These are phyloP conservation scores for Verticillium zaregamsianum DNA, from an alignment of 2,329 filamentous ascomycete genomes.

Conservation along the genomic window DNA sequence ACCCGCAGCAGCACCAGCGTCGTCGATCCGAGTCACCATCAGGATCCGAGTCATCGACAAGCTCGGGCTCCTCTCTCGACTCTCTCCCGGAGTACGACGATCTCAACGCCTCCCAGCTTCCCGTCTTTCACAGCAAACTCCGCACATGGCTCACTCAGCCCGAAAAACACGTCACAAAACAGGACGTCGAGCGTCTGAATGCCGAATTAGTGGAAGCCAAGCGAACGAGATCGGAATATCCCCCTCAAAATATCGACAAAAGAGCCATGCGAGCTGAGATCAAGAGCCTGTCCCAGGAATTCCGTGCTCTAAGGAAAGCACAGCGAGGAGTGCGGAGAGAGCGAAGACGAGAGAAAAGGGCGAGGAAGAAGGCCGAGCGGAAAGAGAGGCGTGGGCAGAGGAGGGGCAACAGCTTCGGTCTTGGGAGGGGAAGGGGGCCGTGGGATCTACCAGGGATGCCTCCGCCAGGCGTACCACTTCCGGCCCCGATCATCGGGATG, in stretches of 20 bases:
- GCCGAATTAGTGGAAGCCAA: conserved; percentile 29
- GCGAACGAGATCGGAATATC: neutral
- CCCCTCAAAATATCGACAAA: conserved; percentile 21
- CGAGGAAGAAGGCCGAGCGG: conserved; percentile 24
- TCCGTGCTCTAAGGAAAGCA: conserved; percentile 30
- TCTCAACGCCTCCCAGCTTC: conserved; percentile 43
- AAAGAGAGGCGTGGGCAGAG: conserved; percentile 24
- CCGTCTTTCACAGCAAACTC: conserved; percentile 39
- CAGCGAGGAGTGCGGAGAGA: conserved; percentile 25
- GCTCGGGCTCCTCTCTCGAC: conserved; percentile 32
- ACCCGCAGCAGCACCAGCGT: conserved; percentile 3
- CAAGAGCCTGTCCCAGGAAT: conserved; percentile 37
- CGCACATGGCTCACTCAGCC: conserved; percentile 45
- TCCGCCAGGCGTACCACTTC: neutral
- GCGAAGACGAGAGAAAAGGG: conserved; percentile 23
- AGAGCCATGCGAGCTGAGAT: conserved; percentile 37
- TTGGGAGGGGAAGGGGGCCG: neutral
- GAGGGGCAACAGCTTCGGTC: conserved; percentile 21
- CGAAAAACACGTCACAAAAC: conserved; percentile 42
- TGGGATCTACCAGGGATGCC: conserved; percentile 6
- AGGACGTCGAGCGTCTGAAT: conserved; percentile 35
- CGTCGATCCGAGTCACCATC: conserved; percentile 27
- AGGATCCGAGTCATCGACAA: conserved; percentile 25
- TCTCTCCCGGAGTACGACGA: conserved; percentile 52
- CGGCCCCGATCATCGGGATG: neutral